Percentiles rank a stretch among this genome's conserved stretches.
Evolutionary conservation across 2,329 filamentous ascomycete genomes (phyloP).

Genomic region (Curvularia spicifera): DNA sequence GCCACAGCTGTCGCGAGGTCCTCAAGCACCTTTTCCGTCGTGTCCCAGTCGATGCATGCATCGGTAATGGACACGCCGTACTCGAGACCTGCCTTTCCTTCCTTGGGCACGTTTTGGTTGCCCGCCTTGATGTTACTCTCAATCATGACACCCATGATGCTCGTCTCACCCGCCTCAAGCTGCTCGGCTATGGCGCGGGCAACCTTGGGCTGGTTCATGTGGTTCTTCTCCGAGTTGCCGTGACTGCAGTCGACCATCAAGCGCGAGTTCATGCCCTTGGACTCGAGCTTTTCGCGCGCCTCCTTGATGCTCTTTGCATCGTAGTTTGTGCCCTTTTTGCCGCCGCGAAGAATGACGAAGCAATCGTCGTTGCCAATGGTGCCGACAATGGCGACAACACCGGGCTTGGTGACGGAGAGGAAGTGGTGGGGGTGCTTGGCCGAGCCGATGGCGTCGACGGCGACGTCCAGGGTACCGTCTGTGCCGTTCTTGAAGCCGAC

Average conservation of each 20-base stretch:
- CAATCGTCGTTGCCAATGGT: constrained; percentile 96
- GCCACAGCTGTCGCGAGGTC: constrained; percentile 80
- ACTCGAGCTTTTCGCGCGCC: constrained; percentile 78
- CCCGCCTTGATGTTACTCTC: constrained; percentile 97
- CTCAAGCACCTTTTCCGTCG: constrained; percentile 80
- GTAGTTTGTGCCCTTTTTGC: constrained; percentile 93
- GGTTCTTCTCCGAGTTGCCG: constrained; percentile 93
- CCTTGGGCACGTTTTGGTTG: constrained; percentile 87
- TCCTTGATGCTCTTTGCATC: constrained; percentile 83
- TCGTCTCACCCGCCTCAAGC: constrained; percentile 80
- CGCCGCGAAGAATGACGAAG: constrained; percentile 93
- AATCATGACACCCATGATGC: constrained; percentile 98
- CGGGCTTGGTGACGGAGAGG: constrained; percentile 95
- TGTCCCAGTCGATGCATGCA: constrained; percentile 93
- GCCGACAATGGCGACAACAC: constrained; percentile 91
- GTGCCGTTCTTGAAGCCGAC: constrained; percentile 99
- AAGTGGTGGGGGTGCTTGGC: constrained; percentile 95
- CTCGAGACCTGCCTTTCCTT: constrained; percentile 83
- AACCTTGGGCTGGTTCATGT: constrained; percentile 97
- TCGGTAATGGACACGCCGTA: constrained; percentile 98
- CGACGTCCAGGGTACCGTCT: constrained; percentile 85
- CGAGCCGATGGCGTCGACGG: constrained; percentile 93
- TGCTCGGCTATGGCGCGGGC: constrained; percentile 82
- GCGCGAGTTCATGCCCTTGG: constrained; percentile 74
- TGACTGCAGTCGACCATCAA: constrained; percentile 99